Evolutionary conservation across 768 basidiomycete species (phyloP).

Genomic region (Pleurotus sapidus): DNA sequence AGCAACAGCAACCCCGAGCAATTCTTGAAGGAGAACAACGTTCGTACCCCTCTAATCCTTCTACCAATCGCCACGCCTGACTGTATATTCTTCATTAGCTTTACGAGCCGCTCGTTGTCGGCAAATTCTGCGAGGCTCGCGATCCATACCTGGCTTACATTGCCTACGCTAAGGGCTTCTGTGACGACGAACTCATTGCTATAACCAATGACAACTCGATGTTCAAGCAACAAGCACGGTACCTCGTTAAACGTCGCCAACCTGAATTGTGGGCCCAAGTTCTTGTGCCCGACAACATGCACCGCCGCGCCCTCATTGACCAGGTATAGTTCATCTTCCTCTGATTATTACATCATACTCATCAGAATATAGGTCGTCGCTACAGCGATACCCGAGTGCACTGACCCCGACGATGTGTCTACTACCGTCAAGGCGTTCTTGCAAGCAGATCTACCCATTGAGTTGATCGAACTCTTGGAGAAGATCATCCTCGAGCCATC

Average conservation of each 20-base stretch:
- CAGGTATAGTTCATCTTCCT: constrained; percentile 49
- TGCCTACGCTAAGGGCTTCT: constrained; percentile 98
- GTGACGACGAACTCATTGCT: constrained; percentile 93
- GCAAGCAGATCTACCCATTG: constrained; percentile 92
- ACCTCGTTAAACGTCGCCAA: constrained; percentile 93
- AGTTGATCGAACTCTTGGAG: constrained; percentile 95
- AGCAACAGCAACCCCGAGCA: constrained; percentile 97
- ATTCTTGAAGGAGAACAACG: constrained; percentile 99
- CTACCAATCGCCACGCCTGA: neutral
- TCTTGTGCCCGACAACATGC: constrained; percentile 81
- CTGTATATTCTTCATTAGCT: constrained; percentile 42
- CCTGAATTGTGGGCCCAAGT: constrained; percentile 97
- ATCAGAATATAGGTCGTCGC: constrained; percentile 66
- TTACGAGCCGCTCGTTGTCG: constrained; percentile 95
- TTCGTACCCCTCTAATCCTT: constrained; percentile 36
- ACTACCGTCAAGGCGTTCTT: constrained; percentile 98
- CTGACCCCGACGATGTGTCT: constrained; percentile 98
- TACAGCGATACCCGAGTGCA: constrained; percentile 94
- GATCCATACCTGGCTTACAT: constrained; percentile 99
- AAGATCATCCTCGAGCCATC: constrained; percentile 98
- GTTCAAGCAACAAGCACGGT: constrained; percentile 99
- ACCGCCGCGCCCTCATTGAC: constrained; percentile 92
- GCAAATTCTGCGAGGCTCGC: constrained; percentile 98
- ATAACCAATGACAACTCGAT: constrained; percentile 99
- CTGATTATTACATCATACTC: neutral